A percentile compares a stretch with the other conserved stretches of the same genome.
Evolutionary conservation across 345 rosid genomes (phyloP).

Genomic region (Cardamine chenopodiifolia): DNA sequence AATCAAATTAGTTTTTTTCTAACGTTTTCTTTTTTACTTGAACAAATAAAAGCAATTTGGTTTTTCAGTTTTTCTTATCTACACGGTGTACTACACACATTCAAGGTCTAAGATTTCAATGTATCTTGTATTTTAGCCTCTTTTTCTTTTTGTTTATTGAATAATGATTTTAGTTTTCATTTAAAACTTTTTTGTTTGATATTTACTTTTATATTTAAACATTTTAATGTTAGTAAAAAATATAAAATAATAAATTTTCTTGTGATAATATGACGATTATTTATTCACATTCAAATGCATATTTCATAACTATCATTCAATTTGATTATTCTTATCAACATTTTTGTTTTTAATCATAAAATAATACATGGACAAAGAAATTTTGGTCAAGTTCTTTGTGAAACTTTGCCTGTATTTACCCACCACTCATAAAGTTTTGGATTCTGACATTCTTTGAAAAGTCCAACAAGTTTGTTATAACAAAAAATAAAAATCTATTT

Average conservation of each 20-base stretch:
- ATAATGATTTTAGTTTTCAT: background rate
- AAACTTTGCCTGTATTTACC: background rate
- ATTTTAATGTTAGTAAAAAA: background rate
- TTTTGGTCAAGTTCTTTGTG: conserved; percentile 19
- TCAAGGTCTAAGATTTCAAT: background rate
- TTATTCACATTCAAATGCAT: background rate
- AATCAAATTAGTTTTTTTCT: background rate
- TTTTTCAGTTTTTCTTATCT: background rate
- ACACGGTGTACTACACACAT: too few relatives aligned
- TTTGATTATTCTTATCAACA: background rate
- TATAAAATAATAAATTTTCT: background rate
- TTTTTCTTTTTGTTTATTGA: background rate
- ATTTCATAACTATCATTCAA: background rate
- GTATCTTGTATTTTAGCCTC: background rate
- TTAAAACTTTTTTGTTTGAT: background rate
- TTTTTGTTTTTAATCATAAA: background rate
- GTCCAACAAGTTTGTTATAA: background rate
- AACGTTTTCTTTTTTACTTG: background rate
- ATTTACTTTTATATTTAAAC: background rate
- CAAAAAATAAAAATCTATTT: background rate
- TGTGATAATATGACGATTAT: background rate
- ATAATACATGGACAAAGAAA: background rate
- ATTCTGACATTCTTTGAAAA: background rate
- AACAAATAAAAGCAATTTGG: background rate
- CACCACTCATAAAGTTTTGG: background rate